Conservation (phyloP, 768 basidiomycete genomes). For the Tylopilus intermedius region DNA sequence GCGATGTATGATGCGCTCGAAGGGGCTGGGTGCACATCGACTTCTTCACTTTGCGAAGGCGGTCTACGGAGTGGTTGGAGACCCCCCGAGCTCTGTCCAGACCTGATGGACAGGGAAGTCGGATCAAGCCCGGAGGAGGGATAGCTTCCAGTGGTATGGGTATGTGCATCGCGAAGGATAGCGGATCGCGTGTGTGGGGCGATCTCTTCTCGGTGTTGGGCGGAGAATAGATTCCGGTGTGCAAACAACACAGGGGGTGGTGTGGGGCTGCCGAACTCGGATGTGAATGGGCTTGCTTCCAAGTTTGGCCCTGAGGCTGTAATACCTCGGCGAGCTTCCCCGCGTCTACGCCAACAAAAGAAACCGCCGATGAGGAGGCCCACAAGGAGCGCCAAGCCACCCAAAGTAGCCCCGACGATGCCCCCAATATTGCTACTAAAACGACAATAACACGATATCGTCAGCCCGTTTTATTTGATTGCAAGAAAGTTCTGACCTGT, state of each 20-base stretch:
- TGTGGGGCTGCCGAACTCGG: not conserved
- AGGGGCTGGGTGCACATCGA: not conserved
- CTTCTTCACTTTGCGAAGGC: not conserved
- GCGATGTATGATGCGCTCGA: not conserved
- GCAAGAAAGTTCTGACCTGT: slow-evolving; percentile 8
- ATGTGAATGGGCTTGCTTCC: slow-evolving; percentile 5
- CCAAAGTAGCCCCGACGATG: slow-evolving; percentile 16
- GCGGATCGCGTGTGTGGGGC: slow-evolving; percentile 8
- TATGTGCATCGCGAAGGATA: slow-evolving; percentile 12
- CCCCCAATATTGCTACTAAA: slow-evolving; percentile 13
- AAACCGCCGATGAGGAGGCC: slow-evolving; percentile 3
- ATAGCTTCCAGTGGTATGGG: not conserved
- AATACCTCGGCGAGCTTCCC: not conserved
- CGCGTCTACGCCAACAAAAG: slow-evolving; percentile 8
- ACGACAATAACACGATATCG: too few species aligned
- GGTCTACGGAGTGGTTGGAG: slow-evolving; percentile 7
- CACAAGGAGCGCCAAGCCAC: slow-evolving; percentile 4
- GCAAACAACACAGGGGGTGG: not conserved
- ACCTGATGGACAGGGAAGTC: slow-evolving; percentile 1
- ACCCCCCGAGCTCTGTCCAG: not conserved
- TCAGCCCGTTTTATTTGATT: not conserved
- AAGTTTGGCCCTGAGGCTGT: not conserved
- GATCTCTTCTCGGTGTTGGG: not conserved
- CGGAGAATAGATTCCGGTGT: not conserved
- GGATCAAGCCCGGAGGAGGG: not conserved